These are phyloP conservation scores for Ensete glaucum DNA, from an alignment of 176 grass and related monocot species.

Conservation along the genomic window DNA sequence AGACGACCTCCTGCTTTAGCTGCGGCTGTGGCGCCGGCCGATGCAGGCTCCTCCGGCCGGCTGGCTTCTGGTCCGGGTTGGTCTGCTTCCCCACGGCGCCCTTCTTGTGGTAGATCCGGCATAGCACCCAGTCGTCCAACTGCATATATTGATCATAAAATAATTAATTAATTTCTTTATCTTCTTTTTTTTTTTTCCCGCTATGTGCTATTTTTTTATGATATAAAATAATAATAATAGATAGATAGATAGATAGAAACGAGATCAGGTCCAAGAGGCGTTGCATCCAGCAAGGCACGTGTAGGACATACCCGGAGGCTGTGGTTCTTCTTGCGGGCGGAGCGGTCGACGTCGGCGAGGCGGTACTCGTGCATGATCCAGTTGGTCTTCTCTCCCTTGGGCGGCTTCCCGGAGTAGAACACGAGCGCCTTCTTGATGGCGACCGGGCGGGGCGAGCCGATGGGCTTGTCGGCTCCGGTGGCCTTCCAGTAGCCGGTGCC, in stretches of 20 bases:
- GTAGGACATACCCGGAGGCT: background rate
- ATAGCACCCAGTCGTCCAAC: slow-evolving; percentile 93
- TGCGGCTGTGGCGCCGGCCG: background rate
- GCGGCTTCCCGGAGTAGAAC: slow-evolving; percentile 69
- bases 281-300: too few species aligned
- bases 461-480: slow-evolving; percentile 66
- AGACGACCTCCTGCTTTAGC: background rate
- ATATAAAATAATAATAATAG: background rate
- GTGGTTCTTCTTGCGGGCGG: slow-evolving; percentile 50
- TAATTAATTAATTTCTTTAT: too few species aligned
- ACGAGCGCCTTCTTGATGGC: slow-evolving; percentile 82
- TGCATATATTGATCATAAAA: slow-evolving; percentile 21
- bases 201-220: too few species aligned
- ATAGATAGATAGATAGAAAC: background rate
- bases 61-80: slow-evolving; percentile 10
- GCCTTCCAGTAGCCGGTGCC: slow-evolving; percentile 74
- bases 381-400: slow-evolving; percentile 91
- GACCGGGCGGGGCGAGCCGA: slow-evolving; percentile 38
- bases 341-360: slow-evolving; percentile 71
- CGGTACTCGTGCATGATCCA: slow-evolving; percentile 99
- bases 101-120: slow-evolving; percentile 98
- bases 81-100: slow-evolving; percentile 57
- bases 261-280: background rate
- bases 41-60: background rate
- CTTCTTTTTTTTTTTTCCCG: too few species aligned